Percentiles rank a stretch among this genome's conserved stretches.
These are phyloP conservation scores for Suillus subluteus DNA, from an alignment of 768 basidiomycete species.

Conservation along the genomic window DNA sequence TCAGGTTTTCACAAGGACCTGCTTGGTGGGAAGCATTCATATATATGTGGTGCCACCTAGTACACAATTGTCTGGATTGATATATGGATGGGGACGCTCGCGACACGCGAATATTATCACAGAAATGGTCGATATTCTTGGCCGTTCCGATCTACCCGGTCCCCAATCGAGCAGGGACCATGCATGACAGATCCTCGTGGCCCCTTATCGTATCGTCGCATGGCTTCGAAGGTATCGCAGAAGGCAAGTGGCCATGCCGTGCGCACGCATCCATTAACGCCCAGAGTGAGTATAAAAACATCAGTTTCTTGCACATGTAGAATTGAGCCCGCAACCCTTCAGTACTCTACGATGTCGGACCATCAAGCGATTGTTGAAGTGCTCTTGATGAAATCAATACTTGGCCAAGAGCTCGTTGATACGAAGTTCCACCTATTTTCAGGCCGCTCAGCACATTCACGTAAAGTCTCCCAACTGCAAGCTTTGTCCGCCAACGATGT, in stretches of 20 bases:
- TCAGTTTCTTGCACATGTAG: not conserved
- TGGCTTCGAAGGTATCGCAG: not conserved
- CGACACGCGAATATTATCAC: not conserved
- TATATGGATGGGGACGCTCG: not conserved
- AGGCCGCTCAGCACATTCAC: slow-evolving; percentile 17
- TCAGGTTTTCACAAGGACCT: not conserved
- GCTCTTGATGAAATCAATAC: slow-evolving; percentile 27
- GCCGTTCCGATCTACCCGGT: not conserved
- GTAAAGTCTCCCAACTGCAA: slow-evolving; percentile 23
- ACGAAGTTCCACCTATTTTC: slow-evolving; percentile 37
- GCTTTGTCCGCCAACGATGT: slow-evolving; percentile 32
- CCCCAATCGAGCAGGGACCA: not conserved
- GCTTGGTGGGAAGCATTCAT: not conserved
- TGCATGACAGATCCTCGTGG: not conserved
- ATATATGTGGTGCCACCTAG: not conserved
- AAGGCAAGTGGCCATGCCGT: not conserved
- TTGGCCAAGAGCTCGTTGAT: slow-evolving; percentile 32
- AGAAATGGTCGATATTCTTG: not conserved
- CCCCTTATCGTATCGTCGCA: not conserved
- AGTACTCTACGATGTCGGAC: slow-evolving; percentile 9
- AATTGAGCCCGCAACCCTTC: not conserved
- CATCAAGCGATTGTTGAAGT: slow-evolving; percentile 22
- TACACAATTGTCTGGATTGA: not conserved
- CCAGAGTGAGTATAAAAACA: not conserved
- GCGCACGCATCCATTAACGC: not conserved